Evolutionary conservation across 352 stramenopile genomes (phyloP).

Genomic region (Phytophthora sp.): DNA sequence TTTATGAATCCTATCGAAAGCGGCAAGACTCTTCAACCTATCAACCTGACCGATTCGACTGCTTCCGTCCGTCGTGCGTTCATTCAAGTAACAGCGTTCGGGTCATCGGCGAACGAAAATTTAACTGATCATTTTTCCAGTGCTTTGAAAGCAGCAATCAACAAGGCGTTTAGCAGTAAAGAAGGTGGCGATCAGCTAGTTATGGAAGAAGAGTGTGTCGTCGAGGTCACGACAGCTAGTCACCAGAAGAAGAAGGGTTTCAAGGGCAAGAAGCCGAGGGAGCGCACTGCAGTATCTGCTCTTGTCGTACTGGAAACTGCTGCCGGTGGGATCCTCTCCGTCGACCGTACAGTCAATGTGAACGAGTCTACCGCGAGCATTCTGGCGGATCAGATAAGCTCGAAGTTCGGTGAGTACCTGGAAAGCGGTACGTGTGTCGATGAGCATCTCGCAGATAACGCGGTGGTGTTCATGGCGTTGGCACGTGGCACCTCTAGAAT

Average conservation of each 20-base stretch:
- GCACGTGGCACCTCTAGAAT: constrained; percentile 54
- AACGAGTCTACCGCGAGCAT: constrained; percentile 32
- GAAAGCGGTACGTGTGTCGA: constrained; percentile 65
- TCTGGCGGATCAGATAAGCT: constrained; percentile 44
- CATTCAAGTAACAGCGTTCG: constrained; percentile 53
- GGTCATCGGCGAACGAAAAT: constrained; percentile 37
- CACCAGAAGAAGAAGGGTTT: constrained; percentile 15
- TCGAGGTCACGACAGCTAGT: constrained; percentile 28
- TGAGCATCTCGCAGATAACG: constrained; percentile 77
- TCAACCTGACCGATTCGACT: constrained; percentile 49
- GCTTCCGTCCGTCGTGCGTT: constrained; percentile 36
- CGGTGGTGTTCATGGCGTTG: constrained; percentile 73
- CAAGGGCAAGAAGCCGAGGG: constrained; percentile 12
- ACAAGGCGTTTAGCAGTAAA: constrained; percentile 13
- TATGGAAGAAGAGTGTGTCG: constrained; percentile 34
- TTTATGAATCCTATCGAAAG: constrained; percentile 21
- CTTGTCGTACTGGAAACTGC: constrained; percentile 50
- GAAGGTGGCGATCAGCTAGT: not conserved
- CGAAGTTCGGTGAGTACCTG: constrained; percentile 37
- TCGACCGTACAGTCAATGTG: constrained; percentile 40
- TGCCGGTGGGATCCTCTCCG: constrained; percentile 46
- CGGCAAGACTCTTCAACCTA: constrained; percentile 28
- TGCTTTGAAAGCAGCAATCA: constrained; percentile 36
- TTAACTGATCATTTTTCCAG: constrained; percentile 43
- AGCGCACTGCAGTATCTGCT: constrained; percentile 46